These are phyloP conservation scores for Chaetomiaceae sp. DNA, from an alignment of 2,329 filamentous ascomycete species.

Conservation along the genomic window DNA sequence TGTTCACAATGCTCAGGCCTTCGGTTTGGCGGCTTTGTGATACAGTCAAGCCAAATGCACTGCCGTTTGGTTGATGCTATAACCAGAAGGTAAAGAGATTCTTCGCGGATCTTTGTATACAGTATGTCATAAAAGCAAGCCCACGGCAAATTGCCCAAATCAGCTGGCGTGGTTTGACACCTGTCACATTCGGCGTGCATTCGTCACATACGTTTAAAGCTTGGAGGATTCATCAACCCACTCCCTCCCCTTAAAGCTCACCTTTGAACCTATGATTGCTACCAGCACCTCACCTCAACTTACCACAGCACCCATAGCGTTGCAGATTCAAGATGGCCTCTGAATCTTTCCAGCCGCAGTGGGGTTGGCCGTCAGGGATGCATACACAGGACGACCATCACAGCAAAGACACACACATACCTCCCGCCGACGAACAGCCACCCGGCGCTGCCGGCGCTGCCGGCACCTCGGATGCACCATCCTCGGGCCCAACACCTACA, in stretches of 20 bases:
- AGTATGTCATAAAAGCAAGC: no score
- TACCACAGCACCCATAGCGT: not conserved
- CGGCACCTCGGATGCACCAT: slow-evolving; percentile 1
- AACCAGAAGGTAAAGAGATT: not conserved
- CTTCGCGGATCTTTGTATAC: no score
- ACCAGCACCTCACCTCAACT: not conserved
- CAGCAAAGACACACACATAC: not conserved
- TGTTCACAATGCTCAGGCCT: not conserved
- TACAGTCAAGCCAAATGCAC: not conserved
- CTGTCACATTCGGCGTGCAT: slow-evolving; percentile 18
- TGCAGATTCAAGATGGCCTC: slow-evolving; percentile 15
- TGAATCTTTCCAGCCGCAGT: slow-evolving; percentile 12
- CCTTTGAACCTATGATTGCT: no score
- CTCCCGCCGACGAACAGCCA: slow-evolving; percentile 3
- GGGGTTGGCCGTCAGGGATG: slow-evolving; percentile 22
- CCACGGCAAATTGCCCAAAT: slow-evolving; percentile 7
- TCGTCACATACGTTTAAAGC: slow-evolving; percentile 6
- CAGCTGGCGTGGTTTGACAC: slow-evolving; percentile 21
- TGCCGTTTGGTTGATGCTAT: not conserved
- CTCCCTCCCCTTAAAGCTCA: not conserved
- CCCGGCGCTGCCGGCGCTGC: slow-evolving; percentile 4
- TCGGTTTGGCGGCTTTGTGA: not conserved
- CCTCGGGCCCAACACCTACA: slow-evolving; percentile 18
- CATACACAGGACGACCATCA: not conserved
- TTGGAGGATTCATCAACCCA: not conserved